A percentile compares a stretch with the other conserved stretches of the same genome.
Conservation (phyloP, 352 stramenopile genomes). For the Phytophthora cryptogea region DNA sequence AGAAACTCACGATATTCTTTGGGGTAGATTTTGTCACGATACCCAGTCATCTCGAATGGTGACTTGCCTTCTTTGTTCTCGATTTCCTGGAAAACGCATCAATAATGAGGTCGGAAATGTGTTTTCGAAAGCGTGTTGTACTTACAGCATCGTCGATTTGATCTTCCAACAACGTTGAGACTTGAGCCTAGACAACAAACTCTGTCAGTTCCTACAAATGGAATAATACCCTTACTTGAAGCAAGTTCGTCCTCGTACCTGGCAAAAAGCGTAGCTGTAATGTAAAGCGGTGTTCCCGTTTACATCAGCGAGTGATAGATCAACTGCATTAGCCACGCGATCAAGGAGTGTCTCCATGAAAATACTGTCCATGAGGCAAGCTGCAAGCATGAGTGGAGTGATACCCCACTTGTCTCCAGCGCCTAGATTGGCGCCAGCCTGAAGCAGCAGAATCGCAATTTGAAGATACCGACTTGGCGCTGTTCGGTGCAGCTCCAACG, state of each 20-base stretch:
- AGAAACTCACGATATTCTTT: constrained; percentile 31
- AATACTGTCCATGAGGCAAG: constrained; percentile 30
- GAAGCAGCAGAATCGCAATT: constrained; percentile 36
- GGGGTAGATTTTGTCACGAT: constrained; percentile 48
- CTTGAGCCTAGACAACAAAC: constrained; percentile 24
- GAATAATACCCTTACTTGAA: neutral
- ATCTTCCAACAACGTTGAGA: constrained; percentile 53
- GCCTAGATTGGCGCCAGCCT: constrained; percentile 31
- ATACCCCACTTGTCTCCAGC: constrained; percentile 59
- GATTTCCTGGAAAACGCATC: constrained; percentile 28
- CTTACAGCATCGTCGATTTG: constrained; percentile 38
- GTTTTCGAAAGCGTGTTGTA: neutral
- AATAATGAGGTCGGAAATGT: neutral
- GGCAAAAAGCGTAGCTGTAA: constrained; percentile 73
- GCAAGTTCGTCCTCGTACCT: constrained; percentile 21
- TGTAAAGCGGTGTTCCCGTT: constrained; percentile 61
- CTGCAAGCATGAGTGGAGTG: constrained; percentile 66
- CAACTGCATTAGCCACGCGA: constrained; percentile 16
- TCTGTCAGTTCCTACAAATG: neutral
- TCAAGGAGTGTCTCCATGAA: constrained; percentile 51
- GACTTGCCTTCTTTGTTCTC: constrained; percentile 43
- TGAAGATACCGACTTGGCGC: constrained; percentile 41
- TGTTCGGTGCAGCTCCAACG: constrained; percentile 9
- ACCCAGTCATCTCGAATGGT: constrained; percentile 52
- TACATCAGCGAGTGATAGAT: constrained; percentile 35